Evolutionary conservation across 257 asterid species (phyloP).

Genomic region (Osmanthus fragrans): DNA sequence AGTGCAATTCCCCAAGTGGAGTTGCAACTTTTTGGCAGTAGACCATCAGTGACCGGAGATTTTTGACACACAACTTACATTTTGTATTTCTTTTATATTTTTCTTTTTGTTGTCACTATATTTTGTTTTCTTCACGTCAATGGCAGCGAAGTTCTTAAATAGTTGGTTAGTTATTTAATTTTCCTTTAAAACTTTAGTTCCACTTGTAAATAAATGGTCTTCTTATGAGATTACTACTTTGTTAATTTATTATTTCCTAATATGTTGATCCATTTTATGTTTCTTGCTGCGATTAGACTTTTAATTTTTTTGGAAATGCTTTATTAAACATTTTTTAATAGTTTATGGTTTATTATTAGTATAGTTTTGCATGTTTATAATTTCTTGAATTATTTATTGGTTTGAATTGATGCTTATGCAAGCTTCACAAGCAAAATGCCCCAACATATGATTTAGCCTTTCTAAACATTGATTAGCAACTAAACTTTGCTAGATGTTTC

Average conservation of each 20-base stretch:
- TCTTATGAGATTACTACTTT: too few species aligned
- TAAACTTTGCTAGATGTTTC: slow-evolving; percentile 20
- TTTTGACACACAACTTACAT: too few species aligned
- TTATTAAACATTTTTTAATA: too few species aligned
- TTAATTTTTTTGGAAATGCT: too few species aligned
- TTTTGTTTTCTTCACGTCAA: neutral
- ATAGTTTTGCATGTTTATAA: neutral
- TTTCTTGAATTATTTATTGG: neutral
- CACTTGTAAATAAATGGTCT: too few species aligned
- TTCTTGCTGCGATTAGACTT: too few species aligned
- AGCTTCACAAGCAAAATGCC: neutral
- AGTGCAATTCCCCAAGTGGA: neutral
- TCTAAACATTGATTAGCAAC: neutral
- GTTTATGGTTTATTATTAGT: neutral
- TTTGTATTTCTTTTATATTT: too few species aligned
- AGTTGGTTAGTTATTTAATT: neutral
- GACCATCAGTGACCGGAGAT: neutral
- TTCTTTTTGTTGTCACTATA: neutral
- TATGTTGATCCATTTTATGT: too few species aligned
- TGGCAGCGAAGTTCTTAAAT: neutral
- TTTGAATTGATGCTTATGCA: neutral
- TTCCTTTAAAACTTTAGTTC: neutral
- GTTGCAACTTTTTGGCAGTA: neutral
- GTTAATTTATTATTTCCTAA: too few species aligned
- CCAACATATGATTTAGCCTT: neutral